Base-by-base conservation (phyloP, 805 yeast species). In the Metschnikowia hibisci region DNA sequence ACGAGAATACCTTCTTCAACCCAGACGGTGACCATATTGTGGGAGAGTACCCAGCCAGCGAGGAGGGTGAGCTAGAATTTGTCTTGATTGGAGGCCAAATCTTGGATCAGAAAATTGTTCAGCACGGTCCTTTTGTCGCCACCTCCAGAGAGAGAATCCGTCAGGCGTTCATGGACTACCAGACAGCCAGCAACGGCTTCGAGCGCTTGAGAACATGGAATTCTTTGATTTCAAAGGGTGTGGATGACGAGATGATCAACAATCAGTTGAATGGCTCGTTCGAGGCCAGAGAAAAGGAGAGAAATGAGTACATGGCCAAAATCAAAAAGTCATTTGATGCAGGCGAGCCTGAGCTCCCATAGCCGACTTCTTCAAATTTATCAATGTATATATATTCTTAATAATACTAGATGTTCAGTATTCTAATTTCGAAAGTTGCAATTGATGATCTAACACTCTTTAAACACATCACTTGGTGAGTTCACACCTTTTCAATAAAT, bases 71-170 rank as follows among this genome's bases (percentile, higher is more conserved):
- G 13, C 66, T 87, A 2, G 80, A 82, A 52, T 81, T 88, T 56
- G 82, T 84, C 4, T 51, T 88, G 15, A 70, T 87, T 48, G 95
- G 88, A 26, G 96, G 96, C 46, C 63, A 84, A 59, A 75, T 77
- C 18, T 66, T 87, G 44, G 77, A 86, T 52, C 96, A 88, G 66
- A 78, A 80, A 14, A 73, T 85, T 43, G 84, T 87, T 25, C 96
- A 89, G 60, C 84, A 88, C 58, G 96, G 96, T 14, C 96, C 96
- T n/a, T 90, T 89, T 58, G 96, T 89, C n/a, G 91, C 86, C 48
- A 77, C 85, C 8, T 67, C 83, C 22, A 72, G 73, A 44, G 84
- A 80, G 41, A 78, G 77, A 51, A 82, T 89, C 45, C 73, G 78
- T 50, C 65, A 83, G 54, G 95, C 88, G 0, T 82, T 86, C 55